phyloP scores from a whole-genome alignment of 768 basidiomycete species.

The Kwoniella europaea region DNA sequence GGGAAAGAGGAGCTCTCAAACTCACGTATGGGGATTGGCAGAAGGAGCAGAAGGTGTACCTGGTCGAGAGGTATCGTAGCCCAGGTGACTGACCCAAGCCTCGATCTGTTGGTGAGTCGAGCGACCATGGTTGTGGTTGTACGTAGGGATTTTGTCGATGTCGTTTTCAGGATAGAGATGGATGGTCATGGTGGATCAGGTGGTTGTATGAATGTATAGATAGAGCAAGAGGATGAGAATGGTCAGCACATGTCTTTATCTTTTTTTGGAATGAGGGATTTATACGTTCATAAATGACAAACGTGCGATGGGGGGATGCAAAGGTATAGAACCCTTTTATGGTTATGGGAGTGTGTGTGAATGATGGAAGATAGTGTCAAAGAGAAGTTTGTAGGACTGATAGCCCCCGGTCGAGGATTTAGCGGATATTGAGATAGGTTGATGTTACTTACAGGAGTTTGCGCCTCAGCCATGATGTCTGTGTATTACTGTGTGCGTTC shows the following conservation, averaged over 20 bases:
- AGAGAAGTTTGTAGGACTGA: background rate
- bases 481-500: background rate
- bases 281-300: background rate
- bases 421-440: background rate
- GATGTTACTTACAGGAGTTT: constrained; percentile 24
- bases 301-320: background rate
- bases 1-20: constrained; percentile 1
- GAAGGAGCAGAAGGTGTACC: constrained; percentile 34
- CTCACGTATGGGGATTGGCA: constrained; percentile 34
- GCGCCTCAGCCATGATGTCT: constrained; percentile 21
- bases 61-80: constrained; percentile 43
- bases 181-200: constrained; percentile 15
- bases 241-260: background rate
- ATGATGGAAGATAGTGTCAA: background rate
- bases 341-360: background rate
- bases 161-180: constrained; percentile 18
- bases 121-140: constrained; percentile 3
- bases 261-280: background rate
- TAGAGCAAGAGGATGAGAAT: background rate
- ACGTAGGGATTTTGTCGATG: constrained; percentile 3
- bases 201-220: background rate
- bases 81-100: constrained; percentile 46
- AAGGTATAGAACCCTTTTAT: background rate
- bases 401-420: constrained; percentile 2
- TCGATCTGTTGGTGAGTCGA: constrained; percentile 50